Evolutionary conservation across 208 protist genomes (phyloP).

Genomic region (Balamuthia mandrillaris): DNA sequence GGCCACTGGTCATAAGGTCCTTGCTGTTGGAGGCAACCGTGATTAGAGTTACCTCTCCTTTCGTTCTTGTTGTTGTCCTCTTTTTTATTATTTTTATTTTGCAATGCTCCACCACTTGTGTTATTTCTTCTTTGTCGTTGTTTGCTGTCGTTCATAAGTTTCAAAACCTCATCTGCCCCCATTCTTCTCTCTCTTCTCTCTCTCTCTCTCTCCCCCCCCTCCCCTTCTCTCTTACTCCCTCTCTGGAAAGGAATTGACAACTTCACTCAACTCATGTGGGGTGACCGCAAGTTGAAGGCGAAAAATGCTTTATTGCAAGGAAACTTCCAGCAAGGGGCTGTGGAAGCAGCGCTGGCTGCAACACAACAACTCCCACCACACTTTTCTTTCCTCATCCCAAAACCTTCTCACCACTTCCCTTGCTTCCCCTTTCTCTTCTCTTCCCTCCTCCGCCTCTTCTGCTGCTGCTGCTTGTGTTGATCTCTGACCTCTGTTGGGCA

Average conservation of each 20-base stretch:
- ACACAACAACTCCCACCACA: too few species aligned
- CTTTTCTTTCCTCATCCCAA: too few species aligned
- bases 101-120: neutral
- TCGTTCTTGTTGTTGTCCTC: neutral
- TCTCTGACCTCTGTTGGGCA: too few species aligned
- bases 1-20: neutral
- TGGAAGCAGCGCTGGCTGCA: too few species aligned
- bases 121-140: neutral
- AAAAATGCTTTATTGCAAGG: neutral
- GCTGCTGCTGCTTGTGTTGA: neutral
- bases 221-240: neutral
- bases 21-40: neutral
- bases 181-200: too few species aligned
- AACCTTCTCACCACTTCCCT: too few species aligned
- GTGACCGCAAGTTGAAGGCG: neutral
- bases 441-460: neutral
- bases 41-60: neutral
- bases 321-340: too few species aligned
- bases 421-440: neutral
- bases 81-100: neutral
- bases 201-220: too few species aligned
- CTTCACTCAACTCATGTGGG: neutral
- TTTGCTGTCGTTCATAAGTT: too few species aligned
- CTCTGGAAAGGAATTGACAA: neutral
- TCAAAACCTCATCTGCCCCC: too few species aligned